These are phyloP conservation scores for Candida oleophila DNA, from an alignment of 805 yeast species.

Conservation along the genomic window DNA sequence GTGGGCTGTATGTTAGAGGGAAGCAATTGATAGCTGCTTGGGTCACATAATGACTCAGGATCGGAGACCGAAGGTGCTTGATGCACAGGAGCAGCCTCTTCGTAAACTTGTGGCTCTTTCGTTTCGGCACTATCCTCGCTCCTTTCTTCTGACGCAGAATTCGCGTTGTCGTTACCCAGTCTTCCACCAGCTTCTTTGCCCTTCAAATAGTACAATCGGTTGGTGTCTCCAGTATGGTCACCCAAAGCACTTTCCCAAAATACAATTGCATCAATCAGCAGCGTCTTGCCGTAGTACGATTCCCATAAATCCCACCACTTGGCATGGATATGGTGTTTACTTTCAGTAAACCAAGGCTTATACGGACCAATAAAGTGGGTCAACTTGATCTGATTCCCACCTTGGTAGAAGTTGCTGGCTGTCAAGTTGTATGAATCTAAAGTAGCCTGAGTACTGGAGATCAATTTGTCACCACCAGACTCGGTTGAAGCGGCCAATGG, in stretches of 20 bases:
- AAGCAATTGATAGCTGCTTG: conserved; percentile 27
- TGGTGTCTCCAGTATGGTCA: not conserved
- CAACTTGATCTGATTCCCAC: conserved; percentile 39
- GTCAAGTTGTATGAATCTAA: conserved; percentile 16
- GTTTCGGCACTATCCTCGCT: not conserved
- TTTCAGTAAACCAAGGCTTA: conserved; percentile 52
- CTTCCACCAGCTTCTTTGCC: not conserved
- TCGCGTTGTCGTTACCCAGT: not conserved
- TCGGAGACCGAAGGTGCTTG: conserved; percentile 4
- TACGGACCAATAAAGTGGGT: conserved; percentile 67
- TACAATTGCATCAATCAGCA: conserved; percentile 20
- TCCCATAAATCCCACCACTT: conserved; percentile 44
- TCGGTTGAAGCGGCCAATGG: not conserved
- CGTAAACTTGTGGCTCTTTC: not conserved
- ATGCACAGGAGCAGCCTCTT: too few species aligned
- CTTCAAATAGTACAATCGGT: not conserved
- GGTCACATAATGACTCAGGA: conserved; percentile 29
- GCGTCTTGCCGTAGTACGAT: conserved; percentile 23
- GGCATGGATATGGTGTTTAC: conserved; percentile 15
- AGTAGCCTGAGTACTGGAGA: not conserved
- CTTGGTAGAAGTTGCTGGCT: conserved; percentile 16
- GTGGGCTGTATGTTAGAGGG: conserved; percentile 8
- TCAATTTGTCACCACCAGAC: not conserved
- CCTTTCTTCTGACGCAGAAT: not conserved
- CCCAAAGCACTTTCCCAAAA: conserved; percentile 6